Conservation (phyloP, 1,284 basidiomycete genomes). For the Heliocybe sulcata region DNA sequence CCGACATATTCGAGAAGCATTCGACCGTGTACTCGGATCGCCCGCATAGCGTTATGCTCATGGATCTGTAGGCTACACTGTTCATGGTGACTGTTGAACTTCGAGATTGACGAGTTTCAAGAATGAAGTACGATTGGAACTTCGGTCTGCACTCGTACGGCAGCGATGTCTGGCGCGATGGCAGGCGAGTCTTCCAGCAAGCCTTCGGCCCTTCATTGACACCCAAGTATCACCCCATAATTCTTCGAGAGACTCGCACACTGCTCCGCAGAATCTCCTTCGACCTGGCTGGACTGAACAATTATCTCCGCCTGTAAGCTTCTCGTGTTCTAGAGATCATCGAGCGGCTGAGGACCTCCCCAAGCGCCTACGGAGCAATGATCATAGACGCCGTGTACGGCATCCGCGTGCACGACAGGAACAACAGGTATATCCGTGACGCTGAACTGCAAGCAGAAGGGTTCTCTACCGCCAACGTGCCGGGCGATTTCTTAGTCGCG, state of each 20-base stretch:
- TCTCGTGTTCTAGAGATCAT: too few relatives aligned
- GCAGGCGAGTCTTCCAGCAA: slow-evolving; percentile 22
- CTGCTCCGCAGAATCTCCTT: slow-evolving; percentile 23
- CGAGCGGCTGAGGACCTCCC: background rate
- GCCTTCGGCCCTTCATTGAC: slow-evolving; percentile 13
- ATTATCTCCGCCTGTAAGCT: slow-evolving; percentile 18
- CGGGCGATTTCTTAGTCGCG: background rate
- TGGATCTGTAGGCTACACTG: background rate
- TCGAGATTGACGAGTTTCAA: too few relatives aligned
- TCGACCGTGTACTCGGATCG: background rate
- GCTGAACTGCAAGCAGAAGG: slow-evolving; percentile 51
- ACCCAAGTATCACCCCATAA: slow-evolving; percentile 14
- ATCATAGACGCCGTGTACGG: slow-evolving; percentile 62
- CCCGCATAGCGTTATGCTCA: background rate
- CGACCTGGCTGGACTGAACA: slow-evolving; percentile 22
- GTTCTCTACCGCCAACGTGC: background rate
- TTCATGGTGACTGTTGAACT: too few relatives aligned
- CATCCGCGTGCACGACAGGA: slow-evolving; percentile 41
- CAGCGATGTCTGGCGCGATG: slow-evolving; percentile 19
- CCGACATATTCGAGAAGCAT: slow-evolving; percentile 21
- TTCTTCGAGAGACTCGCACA: slow-evolving; percentile 15
- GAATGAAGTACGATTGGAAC: too few relatives aligned
- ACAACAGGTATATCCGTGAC: slow-evolving; percentile 49
- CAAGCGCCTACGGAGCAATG: background rate
- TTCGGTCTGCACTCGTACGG: too few relatives aligned